phyloP scores from a whole-genome alignment of 1,284 basidiomycete genomes.

The Agroathelia rolfsii region DNA sequence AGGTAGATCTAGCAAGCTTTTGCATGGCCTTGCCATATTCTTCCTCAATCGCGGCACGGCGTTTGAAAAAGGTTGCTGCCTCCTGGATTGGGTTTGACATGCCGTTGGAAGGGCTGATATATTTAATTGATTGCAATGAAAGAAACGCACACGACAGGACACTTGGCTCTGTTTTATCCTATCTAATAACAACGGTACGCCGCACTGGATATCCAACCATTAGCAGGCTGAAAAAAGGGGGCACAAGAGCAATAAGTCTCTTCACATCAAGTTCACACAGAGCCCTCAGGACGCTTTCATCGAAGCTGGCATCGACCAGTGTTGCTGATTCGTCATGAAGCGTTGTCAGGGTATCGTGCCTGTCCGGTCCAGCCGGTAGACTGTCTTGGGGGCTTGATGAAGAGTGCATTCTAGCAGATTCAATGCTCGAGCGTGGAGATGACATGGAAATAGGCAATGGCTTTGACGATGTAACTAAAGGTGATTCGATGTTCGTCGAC shows the following conservation, averaged over 20 bases:
- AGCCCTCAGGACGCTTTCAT: slow-evolving; percentile 82
- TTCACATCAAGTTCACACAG: slow-evolving; percentile 91
- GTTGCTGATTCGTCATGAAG: slow-evolving; percentile 32
- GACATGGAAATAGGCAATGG: too few species aligned
- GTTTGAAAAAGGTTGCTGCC: slow-evolving; percentile 87
- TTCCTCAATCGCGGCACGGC: slow-evolving; percentile 86
- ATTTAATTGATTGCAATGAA: slow-evolving; percentile 1
- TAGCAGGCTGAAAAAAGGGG: slow-evolving; percentile 13
- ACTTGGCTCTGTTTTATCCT: slow-evolving; percentile 95
- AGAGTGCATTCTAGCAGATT: slow-evolving; percentile 37
- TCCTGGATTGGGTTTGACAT: too few species aligned
- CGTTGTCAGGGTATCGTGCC: slow-evolving; percentile 23
- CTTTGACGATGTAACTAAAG: too few species aligned
- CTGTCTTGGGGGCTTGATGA: slow-evolving; percentile 44
- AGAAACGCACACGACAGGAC: slow-evolving; percentile 69
- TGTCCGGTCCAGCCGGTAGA: slow-evolving; percentile 24
- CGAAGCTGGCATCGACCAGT: slow-evolving; percentile 76
- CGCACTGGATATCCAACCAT: slow-evolving; percentile 63
- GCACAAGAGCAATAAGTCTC: slow-evolving; percentile 18
- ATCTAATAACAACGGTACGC: slow-evolving; percentile 84
- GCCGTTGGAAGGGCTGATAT: slow-evolving; percentile 4
- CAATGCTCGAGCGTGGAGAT: slow-evolving; percentile 42
- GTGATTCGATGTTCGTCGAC: too few species aligned
- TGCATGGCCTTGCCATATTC: slow-evolving; percentile 85
- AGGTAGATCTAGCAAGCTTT: slow-evolving; percentile 72